A percentile compares a stretch with the other conserved stretches of the same genome.
These are phyloP conservation scores for Saturnispora silvae DNA, from an alignment of 805 yeast species.

Conservation along the genomic window DNA sequence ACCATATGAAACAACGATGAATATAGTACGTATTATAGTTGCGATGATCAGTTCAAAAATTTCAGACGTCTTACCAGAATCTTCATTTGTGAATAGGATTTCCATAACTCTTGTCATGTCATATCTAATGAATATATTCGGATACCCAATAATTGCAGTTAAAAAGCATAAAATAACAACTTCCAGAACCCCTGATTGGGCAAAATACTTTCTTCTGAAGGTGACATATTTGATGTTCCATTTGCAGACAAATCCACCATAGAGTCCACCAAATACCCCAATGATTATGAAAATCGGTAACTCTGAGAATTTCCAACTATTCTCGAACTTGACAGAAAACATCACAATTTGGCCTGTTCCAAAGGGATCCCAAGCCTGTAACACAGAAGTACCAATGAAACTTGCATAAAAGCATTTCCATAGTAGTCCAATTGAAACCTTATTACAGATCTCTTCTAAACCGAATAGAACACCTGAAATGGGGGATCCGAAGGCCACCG, in stretches of 20 bases:
- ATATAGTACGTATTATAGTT: slow-evolving; percentile 53
- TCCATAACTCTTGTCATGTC: slow-evolving; percentile 98
- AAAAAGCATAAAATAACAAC: slow-evolving; percentile 54
- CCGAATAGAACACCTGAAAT: slow-evolving; percentile 94
- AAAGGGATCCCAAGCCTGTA: slow-evolving; percentile 80
- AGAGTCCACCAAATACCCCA: slow-evolving; percentile 87
- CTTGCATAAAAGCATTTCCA: slow-evolving; percentile 92
- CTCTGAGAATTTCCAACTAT: slow-evolving; percentile 80
- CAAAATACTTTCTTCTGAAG: slow-evolving; percentile 63
- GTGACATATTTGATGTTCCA: slow-evolving; percentile 67
- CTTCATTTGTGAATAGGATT: slow-evolving; percentile 51
- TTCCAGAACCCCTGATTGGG: slow-evolving; percentile 54
- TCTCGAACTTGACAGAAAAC: slow-evolving; percentile 83
- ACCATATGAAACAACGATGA: slow-evolving; percentile 82
- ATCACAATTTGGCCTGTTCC: slow-evolving; percentile 90
- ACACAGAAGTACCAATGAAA: slow-evolving; percentile 70
- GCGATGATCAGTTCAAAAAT: slow-evolving; percentile 55
- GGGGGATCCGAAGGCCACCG: slow-evolving; percentile 95
- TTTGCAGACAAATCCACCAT: slow-evolving; percentile 69
- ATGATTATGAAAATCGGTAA: slow-evolving; percentile 66
- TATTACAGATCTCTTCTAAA: slow-evolving; percentile 77
- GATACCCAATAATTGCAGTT: slow-evolving; percentile 72
- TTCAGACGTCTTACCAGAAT: slow-evolving; percentile 1
- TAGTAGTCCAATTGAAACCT: slow-evolving; percentile 65
- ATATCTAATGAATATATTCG: slow-evolving; percentile 64